Evolutionary conservation across 1,284 basidiomycete genomes (phyloP), one percentile per base, ranked within the genome.

Genomic region (Gomphus bonarii): DNA sequence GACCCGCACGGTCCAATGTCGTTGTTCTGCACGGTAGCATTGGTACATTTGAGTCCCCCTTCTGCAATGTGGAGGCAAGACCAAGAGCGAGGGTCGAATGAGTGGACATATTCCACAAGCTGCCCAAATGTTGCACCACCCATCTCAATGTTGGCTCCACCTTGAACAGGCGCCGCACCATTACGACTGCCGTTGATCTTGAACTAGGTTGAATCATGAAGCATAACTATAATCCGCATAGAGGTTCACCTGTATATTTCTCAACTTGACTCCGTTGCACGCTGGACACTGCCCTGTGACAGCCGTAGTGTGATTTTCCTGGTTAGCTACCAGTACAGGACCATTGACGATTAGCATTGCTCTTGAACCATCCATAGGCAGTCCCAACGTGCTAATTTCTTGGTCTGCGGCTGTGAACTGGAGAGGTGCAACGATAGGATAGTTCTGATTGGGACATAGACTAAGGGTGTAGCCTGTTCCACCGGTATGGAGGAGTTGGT

Each of bases 91-190:
- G 86, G 84, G 64, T 88, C 79, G 65, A 71, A 85, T 8, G 84
- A 84, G 61, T 73, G 78, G 12, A 89, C 85, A 60, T 78, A 81
- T 71, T 88, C 84, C 58, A 89, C 73, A 48, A 87, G 64, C 66
- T 89, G 86, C 62, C 75, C 71, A 1, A 78, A 72, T 60, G 82
- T 88, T n/a, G 73, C 64, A 9, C 85, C 86, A 9, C 86, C 86
- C 75, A 89, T 82, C 69, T 88, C 86, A 55, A 88, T 86, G 64
- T 87, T 88, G 12, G 77, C 85, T 1, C 84, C 86, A 3, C 85
- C 85, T n/a, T 55, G 58, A 1, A 74, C 77, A 0, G 78, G 74
- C 18, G 73, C 61, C 16, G 74, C 76, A 43, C 76, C 77, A 12
- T 66, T 66, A 56, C 86, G 80, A 1, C 78, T 78, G 5, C 85